A percentile compares a stretch with the other conserved stretches of the same genome.
Conservation (phyloP, 1,284 basidiomycete species). For the Xerocomus nothofagi region DNA sequence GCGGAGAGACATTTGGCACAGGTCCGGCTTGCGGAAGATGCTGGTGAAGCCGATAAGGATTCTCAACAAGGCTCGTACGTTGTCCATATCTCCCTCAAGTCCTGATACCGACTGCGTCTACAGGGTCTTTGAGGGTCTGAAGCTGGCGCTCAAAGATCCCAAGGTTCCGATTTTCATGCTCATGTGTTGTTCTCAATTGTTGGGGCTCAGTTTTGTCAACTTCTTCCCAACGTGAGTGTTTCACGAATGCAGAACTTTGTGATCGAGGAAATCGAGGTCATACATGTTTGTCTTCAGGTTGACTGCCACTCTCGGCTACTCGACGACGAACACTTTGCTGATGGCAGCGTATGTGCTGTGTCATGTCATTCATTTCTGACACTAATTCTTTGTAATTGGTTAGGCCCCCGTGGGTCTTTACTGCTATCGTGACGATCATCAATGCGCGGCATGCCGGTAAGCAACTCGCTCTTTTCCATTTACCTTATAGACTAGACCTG, state of each 20-base stretch:
- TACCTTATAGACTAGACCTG: background rate
- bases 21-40: constrained; percentile 71
- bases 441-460: constrained; percentile 71
- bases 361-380: constrained; percentile 10
- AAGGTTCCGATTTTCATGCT: constrained; percentile 63
- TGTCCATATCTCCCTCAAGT: no score
- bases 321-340: constrained; percentile 58
- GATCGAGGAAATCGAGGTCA: background rate
- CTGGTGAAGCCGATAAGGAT: constrained; percentile 70
- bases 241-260: background rate
- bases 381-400: constrained; percentile 1
- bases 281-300: constrained; percentile 40
- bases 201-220: constrained; percentile 71
- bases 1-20: constrained; percentile 69
- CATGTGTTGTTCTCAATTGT: constrained; percentile 51
- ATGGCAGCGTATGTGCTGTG: constrained; percentile 56
- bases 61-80: constrained; percentile 55
- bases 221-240: constrained; percentile 68
- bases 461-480: constrained; percentile 6
- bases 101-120: background rate
- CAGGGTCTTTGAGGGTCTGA: constrained; percentile 55
- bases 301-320: constrained; percentile 66
- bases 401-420: constrained; percentile 67
- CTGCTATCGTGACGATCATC: constrained; percentile 52
- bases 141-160: constrained; percentile 61